Evolutionary conservation across 768 basidiomycete species (phyloP).

Genomic region (Rhodotorula taiwanensis): DNA sequence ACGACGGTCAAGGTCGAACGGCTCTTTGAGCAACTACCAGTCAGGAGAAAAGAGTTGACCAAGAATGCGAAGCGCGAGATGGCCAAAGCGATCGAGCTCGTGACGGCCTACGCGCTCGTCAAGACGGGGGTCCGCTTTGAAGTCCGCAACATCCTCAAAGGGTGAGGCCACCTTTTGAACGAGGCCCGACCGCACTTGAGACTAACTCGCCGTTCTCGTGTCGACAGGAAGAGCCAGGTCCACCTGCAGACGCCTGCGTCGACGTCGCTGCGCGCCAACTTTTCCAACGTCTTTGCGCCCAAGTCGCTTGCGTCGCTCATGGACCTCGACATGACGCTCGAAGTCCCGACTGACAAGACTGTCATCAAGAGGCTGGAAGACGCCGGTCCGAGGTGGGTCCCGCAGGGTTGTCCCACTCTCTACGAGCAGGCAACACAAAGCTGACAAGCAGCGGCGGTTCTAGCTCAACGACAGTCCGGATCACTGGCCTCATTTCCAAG

Average conservation of each 20-base stretch:
- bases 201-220: not conserved
- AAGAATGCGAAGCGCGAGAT: constrained; percentile 84
- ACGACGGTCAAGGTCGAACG: constrained; percentile 69
- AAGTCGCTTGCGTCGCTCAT: constrained; percentile 69
- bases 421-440: no score
- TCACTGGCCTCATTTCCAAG: constrained; percentile 76
- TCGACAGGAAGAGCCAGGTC: constrained; percentile 40
- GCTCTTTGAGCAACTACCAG: constrained; percentile 75
- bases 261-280: constrained; percentile 57
- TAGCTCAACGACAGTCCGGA: constrained; percentile 49
- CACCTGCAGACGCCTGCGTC: constrained; percentile 69
- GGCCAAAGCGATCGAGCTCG: constrained; percentile 67
- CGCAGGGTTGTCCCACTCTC: no score
- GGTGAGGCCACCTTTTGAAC: constrained; percentile 53
- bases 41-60: constrained; percentile 84
- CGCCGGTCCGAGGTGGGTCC: constrained; percentile 10
- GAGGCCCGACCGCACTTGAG: no score
- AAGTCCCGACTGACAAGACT: constrained; percentile 60
- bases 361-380: constrained; percentile 43
- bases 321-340: constrained; percentile 63
- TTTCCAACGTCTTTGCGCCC: constrained; percentile 74
- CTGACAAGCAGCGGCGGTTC: no score
- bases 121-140: constrained; percentile 63
- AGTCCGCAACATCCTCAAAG: constrained; percentile 64
- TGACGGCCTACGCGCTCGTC: constrained; percentile 83